These are phyloP conservation scores for Colletotrichum eleusines DNA, from an alignment of 2,329 filamentous ascomycete species.

Conservation along the genomic window DNA sequence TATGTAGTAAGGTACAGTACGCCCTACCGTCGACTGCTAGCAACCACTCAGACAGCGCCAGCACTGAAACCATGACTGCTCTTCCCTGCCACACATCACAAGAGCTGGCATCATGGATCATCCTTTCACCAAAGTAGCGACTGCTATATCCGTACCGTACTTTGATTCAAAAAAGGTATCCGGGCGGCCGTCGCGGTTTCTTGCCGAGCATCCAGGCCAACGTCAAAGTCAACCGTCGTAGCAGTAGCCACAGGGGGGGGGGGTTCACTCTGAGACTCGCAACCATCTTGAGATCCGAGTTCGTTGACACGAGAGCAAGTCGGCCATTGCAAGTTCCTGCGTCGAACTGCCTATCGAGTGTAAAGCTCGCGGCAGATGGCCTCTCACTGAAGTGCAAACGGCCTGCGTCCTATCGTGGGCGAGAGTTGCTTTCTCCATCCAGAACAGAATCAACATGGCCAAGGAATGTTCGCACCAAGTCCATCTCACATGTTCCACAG, in stretches of 20 bases:
- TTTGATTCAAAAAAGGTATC: not conserved
- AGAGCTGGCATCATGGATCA: constrained; percentile 31
- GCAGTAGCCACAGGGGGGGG: not conserved
- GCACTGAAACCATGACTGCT: constrained; percentile 11
- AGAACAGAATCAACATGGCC: not conserved
- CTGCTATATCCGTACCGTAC: not conserved
- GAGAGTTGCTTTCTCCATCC: not conserved
- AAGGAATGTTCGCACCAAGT: not conserved
- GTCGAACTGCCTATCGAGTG: not conserved
- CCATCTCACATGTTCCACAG: constrained; percentile 21
- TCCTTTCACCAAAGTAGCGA: constrained; percentile 16
- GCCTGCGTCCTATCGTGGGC: not conserved
- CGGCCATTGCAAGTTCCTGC: not conserved
- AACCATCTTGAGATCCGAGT: constrained; percentile 15
- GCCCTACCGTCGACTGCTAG: constrained; percentile 13
- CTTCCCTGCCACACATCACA: constrained; percentile 21
- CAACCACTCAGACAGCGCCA: constrained; percentile 26
- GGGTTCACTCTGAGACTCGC: not conserved
- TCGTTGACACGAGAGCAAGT: constrained; percentile 9
- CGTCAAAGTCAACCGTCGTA: constrained; percentile 10
- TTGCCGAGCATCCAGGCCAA: not conserved
- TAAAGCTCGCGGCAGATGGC: not conserved
- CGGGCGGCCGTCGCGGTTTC: not conserved
- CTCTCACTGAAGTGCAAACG: not conserved
- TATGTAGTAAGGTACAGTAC: constrained; percentile 15